Conservation (phyloP, 306 rosid species). For the Amphicarpaea edgeworthii region DNA sequence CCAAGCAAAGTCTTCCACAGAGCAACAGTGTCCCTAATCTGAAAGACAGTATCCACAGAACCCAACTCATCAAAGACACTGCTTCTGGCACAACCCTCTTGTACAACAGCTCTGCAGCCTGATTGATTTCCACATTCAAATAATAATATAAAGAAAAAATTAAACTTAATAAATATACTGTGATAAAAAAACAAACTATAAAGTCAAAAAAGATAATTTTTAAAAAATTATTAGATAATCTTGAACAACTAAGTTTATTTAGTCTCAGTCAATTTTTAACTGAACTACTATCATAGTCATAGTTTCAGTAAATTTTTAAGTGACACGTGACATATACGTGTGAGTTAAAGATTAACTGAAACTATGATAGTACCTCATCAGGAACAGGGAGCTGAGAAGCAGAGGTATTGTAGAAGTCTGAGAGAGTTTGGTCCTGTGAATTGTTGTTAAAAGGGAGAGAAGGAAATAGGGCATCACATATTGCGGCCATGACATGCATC, state of each 20-base stretch:
- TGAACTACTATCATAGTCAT: too few species aligned
- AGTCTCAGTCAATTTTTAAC: too few species aligned
- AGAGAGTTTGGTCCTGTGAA: slow-evolving; percentile 46
- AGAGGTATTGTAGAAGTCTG: slow-evolving; percentile 58
- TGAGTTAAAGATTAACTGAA: too few species aligned
- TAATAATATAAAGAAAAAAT: neutral
- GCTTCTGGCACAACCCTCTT: slow-evolving; percentile 60
- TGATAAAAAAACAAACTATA: neutral
- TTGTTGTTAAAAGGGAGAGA: slow-evolving; percentile 48
- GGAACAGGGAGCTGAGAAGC: slow-evolving; percentile 73
- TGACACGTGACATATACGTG: too few species aligned
- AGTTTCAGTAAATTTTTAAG: too few species aligned
- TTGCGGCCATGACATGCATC: slow-evolving; percentile 66
- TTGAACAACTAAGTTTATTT: too few species aligned
- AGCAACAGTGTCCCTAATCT: slow-evolving; percentile 77
- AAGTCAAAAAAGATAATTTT: too few species aligned
- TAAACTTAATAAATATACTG: neutral
- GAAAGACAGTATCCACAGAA: slow-evolving; percentile 66
- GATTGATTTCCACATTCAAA: slow-evolving; percentile 43
- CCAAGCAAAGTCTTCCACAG: slow-evolving; percentile 70
- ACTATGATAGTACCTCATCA: slow-evolving; percentile 62
- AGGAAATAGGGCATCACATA: slow-evolving; percentile 82
- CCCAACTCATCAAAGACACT: slow-evolving; percentile 49
- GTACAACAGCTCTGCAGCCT: slow-evolving; percentile 75
- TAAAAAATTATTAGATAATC: too few species aligned